A percentile compares a stretch with the other conserved stretches of the same genome.
phyloP scores from a whole-genome alignment of 768 basidiomycete genomes.

The Mycena floridula region DNA sequence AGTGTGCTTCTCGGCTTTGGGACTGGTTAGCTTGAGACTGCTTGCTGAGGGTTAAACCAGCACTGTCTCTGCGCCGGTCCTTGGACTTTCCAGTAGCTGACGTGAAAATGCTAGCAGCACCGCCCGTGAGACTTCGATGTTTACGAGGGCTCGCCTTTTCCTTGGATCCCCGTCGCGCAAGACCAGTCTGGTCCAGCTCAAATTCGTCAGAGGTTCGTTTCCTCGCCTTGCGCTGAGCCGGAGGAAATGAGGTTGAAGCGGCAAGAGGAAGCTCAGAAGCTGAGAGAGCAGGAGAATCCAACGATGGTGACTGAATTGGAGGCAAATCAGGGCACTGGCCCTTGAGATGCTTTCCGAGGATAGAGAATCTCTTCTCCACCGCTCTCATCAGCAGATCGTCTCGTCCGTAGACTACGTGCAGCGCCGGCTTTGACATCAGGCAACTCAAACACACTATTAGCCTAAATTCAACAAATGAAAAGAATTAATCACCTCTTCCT shows the following conservation, averaged over 20 bases:
- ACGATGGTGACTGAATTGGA: too few relatives aligned
- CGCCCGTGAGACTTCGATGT: constrained; percentile 67
- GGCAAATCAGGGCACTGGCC: too few relatives aligned
- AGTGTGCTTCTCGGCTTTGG: constrained; percentile 42
- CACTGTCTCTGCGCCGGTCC: constrained; percentile 51
- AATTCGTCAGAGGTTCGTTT: constrained; percentile 82
- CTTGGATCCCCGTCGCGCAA: constrained; percentile 24
- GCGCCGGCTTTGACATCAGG: constrained; percentile 35
- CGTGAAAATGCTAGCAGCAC: constrained; percentile 30
- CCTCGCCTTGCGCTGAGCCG: constrained; percentile 49
- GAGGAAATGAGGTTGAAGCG: constrained; percentile 63
- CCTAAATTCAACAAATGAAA: constrained; percentile 9
- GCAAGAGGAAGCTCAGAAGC: constrained; percentile 25
- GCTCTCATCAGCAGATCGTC: constrained; percentile 76
- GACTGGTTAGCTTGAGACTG: constrained; percentile 25
- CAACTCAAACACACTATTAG: constrained; percentile 29
- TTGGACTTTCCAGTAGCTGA: constrained; percentile 40
- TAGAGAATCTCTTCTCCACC: constrained; percentile 89
- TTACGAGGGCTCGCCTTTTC: constrained; percentile 52
- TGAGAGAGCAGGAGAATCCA: constrained; percentile 10
- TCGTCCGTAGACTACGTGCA: constrained; percentile 46
- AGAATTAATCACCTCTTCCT: constrained; percentile 48
- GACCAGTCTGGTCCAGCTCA: constrained; percentile 67
- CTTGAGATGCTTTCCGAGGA: constrained; percentile 49
- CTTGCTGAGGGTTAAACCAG: constrained; percentile 35